Percentiles rank a stretch among this genome's conserved stretches.
Evolutionary conservation across 441 rosid genomes (phyloP).

Genomic region (Manihot esculenta): DNA sequence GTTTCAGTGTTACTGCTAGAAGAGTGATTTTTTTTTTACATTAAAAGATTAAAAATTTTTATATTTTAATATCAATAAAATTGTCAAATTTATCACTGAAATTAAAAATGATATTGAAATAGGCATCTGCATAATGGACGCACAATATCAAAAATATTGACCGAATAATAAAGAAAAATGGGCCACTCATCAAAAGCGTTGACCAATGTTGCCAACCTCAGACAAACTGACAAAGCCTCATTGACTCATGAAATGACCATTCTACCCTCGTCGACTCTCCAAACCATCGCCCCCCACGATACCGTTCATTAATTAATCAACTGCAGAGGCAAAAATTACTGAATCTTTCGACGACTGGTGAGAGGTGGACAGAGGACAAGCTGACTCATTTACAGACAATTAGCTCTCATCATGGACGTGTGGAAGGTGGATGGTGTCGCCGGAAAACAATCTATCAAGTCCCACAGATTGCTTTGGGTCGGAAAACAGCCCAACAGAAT

Average conservation of each 20-base stretch:
- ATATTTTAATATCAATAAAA: too few species aligned
- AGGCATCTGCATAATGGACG: neutral
- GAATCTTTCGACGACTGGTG: too few species aligned
- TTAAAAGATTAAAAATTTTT: too few species aligned
- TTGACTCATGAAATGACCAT: slow-evolving; percentile 23
- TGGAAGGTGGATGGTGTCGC: neutral
- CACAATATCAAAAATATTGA: neutral
- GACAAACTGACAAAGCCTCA: neutral
- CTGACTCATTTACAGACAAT: too few species aligned
- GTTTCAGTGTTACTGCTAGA: too few species aligned
- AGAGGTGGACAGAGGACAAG: too few species aligned
- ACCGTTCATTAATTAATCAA: too few species aligned
- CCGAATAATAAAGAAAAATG: neutral
- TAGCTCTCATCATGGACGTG: neutral
- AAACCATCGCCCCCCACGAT: neutral
- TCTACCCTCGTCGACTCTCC: neutral
- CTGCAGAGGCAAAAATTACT: too few species aligned
- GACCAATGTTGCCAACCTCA: too few species aligned
- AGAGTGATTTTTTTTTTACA: too few species aligned
- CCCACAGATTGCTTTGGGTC: slow-evolving; percentile 4
- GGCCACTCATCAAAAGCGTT: neutral
- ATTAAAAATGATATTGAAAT: too few species aligned
- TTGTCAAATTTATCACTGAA: too few species aligned
- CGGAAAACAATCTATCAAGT: neutral
- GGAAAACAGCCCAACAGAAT: neutral